Base-by-base conservation (phyloP, 2,329 filamentous ascomycete species). In the Daldinia sp. region DNA sequence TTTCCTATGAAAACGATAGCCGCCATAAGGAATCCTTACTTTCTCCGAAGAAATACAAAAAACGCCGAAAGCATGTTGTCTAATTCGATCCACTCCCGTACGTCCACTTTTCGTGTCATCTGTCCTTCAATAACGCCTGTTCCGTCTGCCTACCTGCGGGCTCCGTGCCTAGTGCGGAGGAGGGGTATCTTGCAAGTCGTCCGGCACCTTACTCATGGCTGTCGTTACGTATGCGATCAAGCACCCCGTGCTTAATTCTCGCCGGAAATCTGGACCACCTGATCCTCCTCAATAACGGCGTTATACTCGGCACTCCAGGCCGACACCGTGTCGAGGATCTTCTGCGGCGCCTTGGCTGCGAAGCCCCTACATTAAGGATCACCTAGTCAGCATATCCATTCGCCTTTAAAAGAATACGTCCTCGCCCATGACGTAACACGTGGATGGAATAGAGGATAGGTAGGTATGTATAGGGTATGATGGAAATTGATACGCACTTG, bases 231-330 rank as follows among this genome's bases (percentile, higher is more conserved):
- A 30, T 50, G 41, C 35, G 56, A 7, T 58, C 26, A 42, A 26
- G 39, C 37, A 37, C 54, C n/a, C 66, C 54, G 74, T 73, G 50
- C 28, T 54, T 48, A 70, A 48, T 39, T 62, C 46, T 63, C 48
- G 72, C 76, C 70, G 44, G 70, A 68, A 63, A 84, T 83, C 12
- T 87, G 84, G 56, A 96, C 87, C 28, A 90, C 81, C 76, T 91
- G 83, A 76, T 97, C 93, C 75, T 94, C 89, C 80, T 97, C 94
- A 70, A 98, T 88, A 33, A 85, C 79, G 1, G 90, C 88, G 58
- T 87, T 82, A 80, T 89, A 90, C 67, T 85, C 79, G 35, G 81
- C 78, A 61, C 83, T 82, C 66, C 89, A 84, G 1, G 88, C 82
- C 73, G 90, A 87, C 33, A 97, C 87, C 4, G 85, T 85, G 66